Base-by-base conservation (phyloP, 2,329 filamentous ascomycete species). In the Trichoderma cornu-damae region DNA sequence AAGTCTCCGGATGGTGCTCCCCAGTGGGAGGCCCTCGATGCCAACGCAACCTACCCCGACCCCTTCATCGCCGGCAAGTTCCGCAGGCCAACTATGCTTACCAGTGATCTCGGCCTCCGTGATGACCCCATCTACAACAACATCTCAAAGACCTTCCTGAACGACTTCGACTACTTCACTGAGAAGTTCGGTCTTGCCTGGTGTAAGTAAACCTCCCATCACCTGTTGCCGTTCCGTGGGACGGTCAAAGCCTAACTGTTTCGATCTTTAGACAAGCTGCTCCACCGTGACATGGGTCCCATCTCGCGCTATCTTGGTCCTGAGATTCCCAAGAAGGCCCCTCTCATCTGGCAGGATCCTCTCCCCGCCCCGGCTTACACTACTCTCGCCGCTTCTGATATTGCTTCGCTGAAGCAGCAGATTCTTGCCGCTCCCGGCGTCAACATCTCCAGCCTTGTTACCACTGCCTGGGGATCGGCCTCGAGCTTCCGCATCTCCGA, bases 271-370 rank as follows among this genome's bases (percentile, higher is more conserved):
- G 58, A 40, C 81, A 90, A 91, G 82, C 81, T 91, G 42, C 77
- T 88, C 42, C 88, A 91, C 76, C 87, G 88, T 75, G 88, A 91
- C 69, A 81, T 91, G 73, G 88, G 88, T 12, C 88, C 88, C 37
- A 76, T 82, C 51, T 69, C 79, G 18, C 86, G 86, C 68, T 91
- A 87, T 78, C 67, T 90, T 48, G 88, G 88, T 26, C 87, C 88
- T 1, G 87, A 91, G 71, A 76, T 89, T 16, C 87, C 88, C 46
- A 76, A 78, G 57, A 84, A 90, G 77, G 75, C 77, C 18, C 55
- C 59, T 8, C 76, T 86, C 16, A 68, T 84, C 66, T 91, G 88
- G 88, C 85, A 91, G 67, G 88, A 91, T 66, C 85, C 85, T 14
- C 71, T 90, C 50, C 87, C 88, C 20, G 69, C 77, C 5, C 70